A percentile compares a stretch with the other conserved stretches of the same genome.
Evolutionary conservation across 2,329 filamentous ascomycete genomes (phyloP).

Genomic region (Botrytis elliptica): DNA sequence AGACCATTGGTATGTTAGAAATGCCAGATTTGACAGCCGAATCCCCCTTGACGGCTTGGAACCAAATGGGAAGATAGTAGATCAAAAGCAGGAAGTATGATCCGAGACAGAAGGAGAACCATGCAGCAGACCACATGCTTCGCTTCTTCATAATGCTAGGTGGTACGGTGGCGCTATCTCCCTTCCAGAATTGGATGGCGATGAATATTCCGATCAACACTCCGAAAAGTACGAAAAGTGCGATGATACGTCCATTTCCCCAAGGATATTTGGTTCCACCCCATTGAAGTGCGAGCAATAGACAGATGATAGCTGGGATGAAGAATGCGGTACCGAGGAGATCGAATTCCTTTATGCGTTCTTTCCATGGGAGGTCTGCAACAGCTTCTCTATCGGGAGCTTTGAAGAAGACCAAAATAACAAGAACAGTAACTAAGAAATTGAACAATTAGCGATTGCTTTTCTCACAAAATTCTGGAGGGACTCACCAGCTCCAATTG

Average conservation of each 20-base stretch:
- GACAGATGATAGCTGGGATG: slow-evolving; percentile 41
- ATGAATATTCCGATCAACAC: slow-evolving; percentile 38
- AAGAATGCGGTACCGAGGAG: slow-evolving; percentile 40
- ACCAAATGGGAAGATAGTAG: slow-evolving; percentile 50
- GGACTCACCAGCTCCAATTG: slow-evolving; percentile 37
- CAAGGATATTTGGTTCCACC: slow-evolving; percentile 43
- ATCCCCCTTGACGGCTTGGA: slow-evolving; percentile 47
- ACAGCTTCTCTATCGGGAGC: slow-evolving; percentile 27
- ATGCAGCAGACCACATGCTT: slow-evolving; percentile 39
- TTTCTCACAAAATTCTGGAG: neutral
- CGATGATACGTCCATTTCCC: slow-evolving; percentile 40
- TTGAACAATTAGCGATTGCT: neutral
- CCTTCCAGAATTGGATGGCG: slow-evolving; percentile 41
- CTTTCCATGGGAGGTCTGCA: slow-evolving; percentile 42
- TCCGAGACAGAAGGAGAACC: slow-evolving; percentile 41
- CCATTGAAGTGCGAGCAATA: slow-evolving; percentile 44
- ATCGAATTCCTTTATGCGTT: slow-evolving; percentile 40
- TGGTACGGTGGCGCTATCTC: slow-evolving; percentile 44
- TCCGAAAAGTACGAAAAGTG: slow-evolving; percentile 39
- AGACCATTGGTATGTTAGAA: slow-evolving; percentile 40
- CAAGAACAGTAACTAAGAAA: slow-evolving; percentile 38
- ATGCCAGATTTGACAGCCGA: slow-evolving; percentile 47
- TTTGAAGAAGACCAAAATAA: slow-evolving; percentile 46
- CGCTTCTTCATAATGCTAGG: slow-evolving; percentile 42
- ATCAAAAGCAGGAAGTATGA: slow-evolving; percentile 43